Percentiles rank a stretch among this genome's conserved stretches.
These are phyloP conservation scores for Yamadazyma spencermartinsiae DNA, from an alignment of 1,139 yeast genomes.

Conservation along the genomic window DNA sequence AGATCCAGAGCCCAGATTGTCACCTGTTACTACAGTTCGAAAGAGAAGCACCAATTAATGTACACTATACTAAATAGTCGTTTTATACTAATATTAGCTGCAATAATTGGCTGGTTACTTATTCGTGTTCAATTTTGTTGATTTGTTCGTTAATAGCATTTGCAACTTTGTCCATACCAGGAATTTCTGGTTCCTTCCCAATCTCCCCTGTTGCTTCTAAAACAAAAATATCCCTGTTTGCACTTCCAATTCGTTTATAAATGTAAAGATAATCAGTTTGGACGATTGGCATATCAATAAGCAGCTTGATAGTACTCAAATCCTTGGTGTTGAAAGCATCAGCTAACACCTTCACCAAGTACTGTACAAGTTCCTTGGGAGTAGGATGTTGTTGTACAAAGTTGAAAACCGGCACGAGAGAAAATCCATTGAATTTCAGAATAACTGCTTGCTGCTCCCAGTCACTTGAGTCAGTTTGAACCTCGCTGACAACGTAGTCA, in stretches of 20 bases:
- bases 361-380: constrained; percentile 9
- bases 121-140: constrained; percentile 19
- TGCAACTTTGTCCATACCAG: constrained; percentile 13
- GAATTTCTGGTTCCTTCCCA: constrained; percentile 8
- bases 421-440: constrained; percentile 24
- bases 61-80: no score
- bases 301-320: constrained; percentile 16
- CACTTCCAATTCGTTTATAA: constrained; percentile 26
- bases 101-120: no score
- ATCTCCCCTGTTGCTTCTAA: constrained; percentile 3
- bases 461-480: constrained; percentile 14
- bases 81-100: no score
- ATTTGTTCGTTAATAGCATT: constrained; percentile 20
- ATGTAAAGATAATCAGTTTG: constrained; percentile 29
- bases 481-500: constrained; percentile 60
- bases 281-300: constrained; percentile 25
- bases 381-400: constrained; percentile 11
- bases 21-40: constrained; percentile 32
- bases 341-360: background rate
- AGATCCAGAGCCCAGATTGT: constrained; percentile 28
- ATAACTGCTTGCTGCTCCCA: constrained; percentile 30
- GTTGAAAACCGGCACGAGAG: constrained; percentile 19
- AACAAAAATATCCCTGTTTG: constrained; percentile 4
- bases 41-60: constrained; percentile 24
- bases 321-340: constrained; percentile 14